These are phyloP conservation scores for Ceratorhiza oryzae-sativae DNA, from an alignment of 1,284 basidiomycete genomes.

Conservation along the genomic window DNA sequence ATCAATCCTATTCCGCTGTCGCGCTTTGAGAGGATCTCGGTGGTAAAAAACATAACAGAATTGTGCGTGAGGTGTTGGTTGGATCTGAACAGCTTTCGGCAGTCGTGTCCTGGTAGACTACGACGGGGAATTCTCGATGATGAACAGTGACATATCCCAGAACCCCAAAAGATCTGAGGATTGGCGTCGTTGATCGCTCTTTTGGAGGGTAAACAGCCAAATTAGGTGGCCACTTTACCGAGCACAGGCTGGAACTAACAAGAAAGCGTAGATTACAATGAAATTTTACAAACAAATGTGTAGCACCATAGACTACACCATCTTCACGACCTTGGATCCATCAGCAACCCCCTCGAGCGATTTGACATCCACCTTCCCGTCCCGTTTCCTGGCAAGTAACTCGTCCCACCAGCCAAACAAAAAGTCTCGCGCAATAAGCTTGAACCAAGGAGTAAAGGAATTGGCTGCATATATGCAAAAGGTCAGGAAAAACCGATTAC, in stretches of 20 bases:
- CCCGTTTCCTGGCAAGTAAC: conserved; percentile 68
- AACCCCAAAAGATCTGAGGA: neutral
- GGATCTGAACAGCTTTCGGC: neutral
- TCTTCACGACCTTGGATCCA: conserved; percentile 77
- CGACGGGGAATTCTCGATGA: neutral
- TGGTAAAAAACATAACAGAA: conserved; percentile 74
- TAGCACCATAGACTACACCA: conserved; percentile 52
- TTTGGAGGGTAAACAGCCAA: neutral
- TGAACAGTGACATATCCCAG: conserved; percentile 6
- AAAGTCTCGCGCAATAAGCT: conserved; percentile 95
- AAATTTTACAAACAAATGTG: conserved; percentile 32
- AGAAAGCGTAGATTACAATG: conserved; percentile 15
- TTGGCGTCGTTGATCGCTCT: neutral
- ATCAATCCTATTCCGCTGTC: conserved; percentile 82
- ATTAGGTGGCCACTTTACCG: conserved; percentile 5
- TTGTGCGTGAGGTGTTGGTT: neutral
- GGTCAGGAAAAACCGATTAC: neutral
- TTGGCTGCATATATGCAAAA: conserved; percentile 61
- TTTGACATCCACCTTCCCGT: conserved; percentile 72
- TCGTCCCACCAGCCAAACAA: conserved; percentile 99
- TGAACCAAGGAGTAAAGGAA: conserved; percentile 99
- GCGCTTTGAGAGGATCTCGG: conserved; percentile 71
- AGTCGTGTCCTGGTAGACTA: neutral
- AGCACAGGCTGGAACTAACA: neutral
- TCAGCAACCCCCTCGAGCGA: conserved; percentile 73